Conservation (phyloP, 169 alveolate genomes). For the Plasmodium adleri region DNA sequence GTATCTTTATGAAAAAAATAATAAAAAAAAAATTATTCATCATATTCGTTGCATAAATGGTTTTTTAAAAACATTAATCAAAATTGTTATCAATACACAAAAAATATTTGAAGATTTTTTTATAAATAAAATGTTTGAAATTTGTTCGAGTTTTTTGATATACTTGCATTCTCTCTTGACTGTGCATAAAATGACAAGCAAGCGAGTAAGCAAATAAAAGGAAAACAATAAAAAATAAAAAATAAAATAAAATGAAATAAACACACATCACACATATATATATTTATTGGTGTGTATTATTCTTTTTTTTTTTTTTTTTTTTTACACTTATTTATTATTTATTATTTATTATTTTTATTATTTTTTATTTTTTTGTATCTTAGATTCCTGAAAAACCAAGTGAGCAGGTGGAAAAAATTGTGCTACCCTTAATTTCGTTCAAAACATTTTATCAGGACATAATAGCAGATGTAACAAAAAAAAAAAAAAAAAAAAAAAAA, state of each 20-base stretch:
- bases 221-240: not conserved
- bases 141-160: constrained; percentile 67
- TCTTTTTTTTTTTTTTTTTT: not conserved
- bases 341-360: too few relatives aligned
- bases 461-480: constrained; percentile 31
- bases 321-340: not conserved
- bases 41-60: constrained; percentile 64
- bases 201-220: constrained; percentile 16
- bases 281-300: not conserved
- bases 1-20: constrained; percentile 46
- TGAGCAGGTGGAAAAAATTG: constrained; percentile 67
- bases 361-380: not conserved
- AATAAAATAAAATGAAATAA: not conserved
- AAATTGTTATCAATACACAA: constrained; percentile 51
- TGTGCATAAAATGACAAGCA: constrained; percentile 69
- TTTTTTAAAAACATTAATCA: constrained; percentile 38
- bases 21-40: constrained; percentile 25
- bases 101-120: constrained; percentile 46
- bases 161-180: constrained; percentile 65
- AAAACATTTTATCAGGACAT: constrained; percentile 38
- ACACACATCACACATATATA: not conserved
- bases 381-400: constrained; percentile 65
- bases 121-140: constrained; percentile 67
- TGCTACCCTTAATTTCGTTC: constrained; percentile 66
- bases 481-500: too few relatives aligned